Conservation (phyloP, 306 rosid genomes). For the Comarum palustre region DNA sequence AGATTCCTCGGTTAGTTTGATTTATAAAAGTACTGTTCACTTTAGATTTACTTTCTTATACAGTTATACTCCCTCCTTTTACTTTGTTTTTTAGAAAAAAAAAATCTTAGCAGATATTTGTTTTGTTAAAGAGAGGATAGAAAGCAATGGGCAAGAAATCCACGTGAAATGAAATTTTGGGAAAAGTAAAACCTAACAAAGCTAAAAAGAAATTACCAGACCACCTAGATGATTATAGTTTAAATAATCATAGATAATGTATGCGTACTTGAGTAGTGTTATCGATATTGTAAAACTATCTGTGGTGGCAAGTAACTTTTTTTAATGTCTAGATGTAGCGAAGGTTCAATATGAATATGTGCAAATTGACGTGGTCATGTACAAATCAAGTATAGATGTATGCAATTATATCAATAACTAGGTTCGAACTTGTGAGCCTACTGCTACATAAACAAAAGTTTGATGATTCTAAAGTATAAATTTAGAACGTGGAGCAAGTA, state of each 20-base stretch:
- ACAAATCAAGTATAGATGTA: not conserved
- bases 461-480: not conserved
- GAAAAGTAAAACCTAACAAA: not conserved
- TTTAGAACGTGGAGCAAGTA: not conserved
- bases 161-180: not conserved
- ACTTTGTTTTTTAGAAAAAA: not conserved
- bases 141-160: not conserved
- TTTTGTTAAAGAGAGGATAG: not conserved
- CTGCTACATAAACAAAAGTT: not conserved
- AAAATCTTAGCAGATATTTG: not conserved
- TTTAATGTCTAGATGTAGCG: not conserved
- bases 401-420: not conserved
- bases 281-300: not conserved
- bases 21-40: not conserved
- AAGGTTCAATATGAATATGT: not conserved
- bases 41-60: not conserved
- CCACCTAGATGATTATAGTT: not conserved
- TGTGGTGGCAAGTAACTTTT: not conserved
- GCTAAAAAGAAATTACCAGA: not conserved
- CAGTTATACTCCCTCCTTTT: constrained; percentile 5
- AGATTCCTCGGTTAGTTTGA: constrained; percentile 79
- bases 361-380: not conserved
- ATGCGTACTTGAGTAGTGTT: not conserved
- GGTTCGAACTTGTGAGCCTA: not conserved
- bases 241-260: not conserved